Percentiles rank a stretch among this genome's conserved stretches.
These are phyloP conservation scores for Lanmaoa rubissima DNA, from an alignment of 768 basidiomycete genomes.

Conservation along the genomic window DNA sequence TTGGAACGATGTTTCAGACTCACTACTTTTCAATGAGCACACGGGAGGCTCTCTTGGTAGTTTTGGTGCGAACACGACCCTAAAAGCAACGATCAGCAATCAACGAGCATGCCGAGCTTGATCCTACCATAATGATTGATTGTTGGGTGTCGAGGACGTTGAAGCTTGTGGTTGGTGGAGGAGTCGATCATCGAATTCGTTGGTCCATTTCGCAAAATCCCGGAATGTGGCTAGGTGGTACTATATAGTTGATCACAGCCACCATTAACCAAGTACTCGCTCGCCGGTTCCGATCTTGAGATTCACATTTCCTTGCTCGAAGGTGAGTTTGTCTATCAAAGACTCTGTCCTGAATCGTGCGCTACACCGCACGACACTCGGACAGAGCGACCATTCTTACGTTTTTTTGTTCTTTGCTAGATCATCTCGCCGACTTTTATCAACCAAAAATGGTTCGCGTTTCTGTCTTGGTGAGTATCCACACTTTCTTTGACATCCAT, in stretches of 20 bases:
- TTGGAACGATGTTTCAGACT: slow-evolving; percentile 31
- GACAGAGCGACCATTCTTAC: background rate
- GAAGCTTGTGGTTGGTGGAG: slow-evolving; percentile 2
- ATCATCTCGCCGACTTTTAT: background rate
- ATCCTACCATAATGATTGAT: slow-evolving; percentile 49
- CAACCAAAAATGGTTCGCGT: slow-evolving; percentile 77
- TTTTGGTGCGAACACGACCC: slow-evolving; percentile 99
- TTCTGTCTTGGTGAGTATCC: slow-evolving; percentile 63
- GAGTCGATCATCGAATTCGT: background rate
- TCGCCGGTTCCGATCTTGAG: too few species aligned
- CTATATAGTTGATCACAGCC: slow-evolving; percentile 30
- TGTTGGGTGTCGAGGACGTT: slow-evolving; percentile 24
- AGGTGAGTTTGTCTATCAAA: background rate
- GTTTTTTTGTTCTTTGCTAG: background rate
- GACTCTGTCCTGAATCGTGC: slow-evolving; percentile 2
- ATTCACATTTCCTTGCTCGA: too few species aligned
- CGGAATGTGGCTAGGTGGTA: slow-evolving; percentile 27
- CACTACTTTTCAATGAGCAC: slow-evolving; percentile 99
- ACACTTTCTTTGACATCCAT: background rate
- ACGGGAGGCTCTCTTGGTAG: slow-evolving; percentile 98
- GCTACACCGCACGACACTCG: background rate
- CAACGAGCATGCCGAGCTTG: slow-evolving; percentile 6
- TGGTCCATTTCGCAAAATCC: slow-evolving; percentile 8
- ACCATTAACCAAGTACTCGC: slow-evolving; percentile 2
- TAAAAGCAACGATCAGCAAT: slow-evolving; percentile 32